These are phyloP conservation scores for Vigna radiata DNA, from an alignment of 306 rosid genomes.

Conservation along the genomic window DNA sequence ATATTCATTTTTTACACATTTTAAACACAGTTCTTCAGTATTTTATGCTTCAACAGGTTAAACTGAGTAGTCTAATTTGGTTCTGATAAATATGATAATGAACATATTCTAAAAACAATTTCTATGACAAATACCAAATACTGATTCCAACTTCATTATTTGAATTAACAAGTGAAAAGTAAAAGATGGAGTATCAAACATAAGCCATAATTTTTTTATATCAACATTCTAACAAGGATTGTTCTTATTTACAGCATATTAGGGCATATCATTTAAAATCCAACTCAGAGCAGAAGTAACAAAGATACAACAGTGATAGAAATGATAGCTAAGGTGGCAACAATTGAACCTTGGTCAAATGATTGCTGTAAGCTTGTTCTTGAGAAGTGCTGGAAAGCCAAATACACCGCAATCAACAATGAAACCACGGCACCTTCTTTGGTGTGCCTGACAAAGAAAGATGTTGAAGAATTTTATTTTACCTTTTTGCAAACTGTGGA, in stretches of 20 bases:
- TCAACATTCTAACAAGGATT: conserved; percentile 34
- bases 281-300: conserved; percentile 69
- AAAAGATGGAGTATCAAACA: conserved; percentile 28
- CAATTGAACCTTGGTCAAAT: conserved; percentile 87
- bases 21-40: neutral
- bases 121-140: neutral
- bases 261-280: conserved; percentile 39
- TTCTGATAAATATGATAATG: neutral
- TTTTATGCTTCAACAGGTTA: neutral
- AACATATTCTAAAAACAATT: conserved; percentile 29
- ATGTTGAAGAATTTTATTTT: conserved; percentile 27
- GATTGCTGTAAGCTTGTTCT: conserved; percentile 68
- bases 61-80: neutral
- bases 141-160: conserved; percentile 10
- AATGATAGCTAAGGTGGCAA: conserved; percentile 75
- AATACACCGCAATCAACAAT: conserved; percentile 69
- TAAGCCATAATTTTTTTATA: neutral
- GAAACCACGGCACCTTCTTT: conserved; percentile 79
- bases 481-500: conserved; percentile 9
- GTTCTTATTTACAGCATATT: conserved; percentile 45
- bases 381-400: conserved; percentile 97
- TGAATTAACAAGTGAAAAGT: conserved; percentile 14
- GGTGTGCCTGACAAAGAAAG: conserved; percentile 67
- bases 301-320: conserved; percentile 56
- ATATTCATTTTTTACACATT: conserved; percentile 3